These are phyloP conservation scores for Westerdykella sp. DNA, from an alignment of 2,329 filamentous ascomycete genomes.

Conservation along the genomic window DNA sequence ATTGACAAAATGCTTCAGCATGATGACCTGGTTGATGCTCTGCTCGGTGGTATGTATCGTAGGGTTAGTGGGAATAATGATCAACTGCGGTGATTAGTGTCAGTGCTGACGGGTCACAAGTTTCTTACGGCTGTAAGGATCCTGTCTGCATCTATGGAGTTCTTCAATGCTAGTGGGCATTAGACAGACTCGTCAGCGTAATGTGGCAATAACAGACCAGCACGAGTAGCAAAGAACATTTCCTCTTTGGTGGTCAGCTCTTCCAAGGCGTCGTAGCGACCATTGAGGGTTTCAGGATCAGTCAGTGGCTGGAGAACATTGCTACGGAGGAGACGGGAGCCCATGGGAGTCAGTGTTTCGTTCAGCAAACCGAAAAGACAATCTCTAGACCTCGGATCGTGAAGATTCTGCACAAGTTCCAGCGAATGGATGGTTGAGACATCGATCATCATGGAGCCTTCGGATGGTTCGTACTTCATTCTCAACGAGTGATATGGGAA, in stretches of 20 bases:
- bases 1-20: conserved; percentile 74
- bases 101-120: conserved; percentile 11
- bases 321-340: conserved; percentile 70
- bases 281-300: conserved; percentile 58
- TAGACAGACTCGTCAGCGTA: background rate
- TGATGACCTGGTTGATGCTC: conserved; percentile 77
- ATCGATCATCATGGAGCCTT: conserved; percentile 95
- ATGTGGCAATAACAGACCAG: conserved; percentile 45
- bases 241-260: conserved; percentile 78
- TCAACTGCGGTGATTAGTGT: conserved; percentile 46
- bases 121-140: conserved; percentile 62
- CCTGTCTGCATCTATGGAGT: conserved; percentile 72
- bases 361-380: conserved; percentile 83
- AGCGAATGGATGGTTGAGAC: conserved; percentile 78
- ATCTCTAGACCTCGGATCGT: conserved; percentile 69
- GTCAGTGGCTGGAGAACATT: conserved; percentile 88
- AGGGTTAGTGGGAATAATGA: conserved; percentile 62
- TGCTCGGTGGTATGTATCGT: conserved; percentile 68
- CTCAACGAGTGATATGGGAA: conserved; percentile 77
- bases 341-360: conserved; percentile 82
- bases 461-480: conserved; percentile 79
- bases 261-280: conserved; percentile 74
- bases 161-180: conserved; percentile 57
- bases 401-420: conserved; percentile 83
- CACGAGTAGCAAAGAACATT: conserved; percentile 71